phyloP scores from a whole-genome alignment of 1,284 basidiomycete genomes.

The Malassezia brasiliensis region DNA sequence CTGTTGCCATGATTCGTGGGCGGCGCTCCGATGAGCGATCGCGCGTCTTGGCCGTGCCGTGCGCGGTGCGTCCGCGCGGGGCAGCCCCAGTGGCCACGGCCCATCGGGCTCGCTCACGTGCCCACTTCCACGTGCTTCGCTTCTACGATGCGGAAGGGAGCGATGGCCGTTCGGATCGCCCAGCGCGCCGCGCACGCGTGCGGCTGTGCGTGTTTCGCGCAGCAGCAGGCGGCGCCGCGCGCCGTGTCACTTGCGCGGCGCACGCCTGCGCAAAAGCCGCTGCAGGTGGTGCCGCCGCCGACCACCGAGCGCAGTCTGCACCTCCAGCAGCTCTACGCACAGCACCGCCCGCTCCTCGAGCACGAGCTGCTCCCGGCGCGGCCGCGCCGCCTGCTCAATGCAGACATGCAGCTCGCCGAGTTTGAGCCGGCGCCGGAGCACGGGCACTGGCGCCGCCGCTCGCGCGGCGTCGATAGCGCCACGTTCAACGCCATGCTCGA shows the following conservation, averaged over 20 bases:
- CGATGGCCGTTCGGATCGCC: not conserved
- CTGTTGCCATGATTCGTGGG: slow-evolving; percentile 10
- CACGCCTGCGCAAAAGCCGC: not conserved
- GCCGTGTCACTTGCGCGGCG: not conserved
- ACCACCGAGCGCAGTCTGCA: slow-evolving; percentile 12
- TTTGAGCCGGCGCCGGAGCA: not conserved
- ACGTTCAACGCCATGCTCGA: slow-evolving; percentile 13
- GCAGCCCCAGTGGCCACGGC: not conserved
- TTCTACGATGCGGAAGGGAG: slow-evolving; percentile 4
- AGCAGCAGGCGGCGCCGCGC: too few species aligned
- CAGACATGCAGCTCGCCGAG: slow-evolving; percentile 2
- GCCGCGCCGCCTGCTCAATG: slow-evolving; percentile 1
- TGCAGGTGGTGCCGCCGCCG: slow-evolving; percentile 13
- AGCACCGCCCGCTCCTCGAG: slow-evolving; percentile 17
- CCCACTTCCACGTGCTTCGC: not conserved
- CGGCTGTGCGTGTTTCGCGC: too few species aligned
- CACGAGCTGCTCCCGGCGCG: slow-evolving; percentile 15
- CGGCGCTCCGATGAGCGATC: not conserved
- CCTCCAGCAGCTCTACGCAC: slow-evolving; percentile 16
- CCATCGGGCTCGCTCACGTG: not conserved
- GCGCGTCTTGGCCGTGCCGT: too few species aligned
- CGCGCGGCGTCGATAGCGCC: slow-evolving; percentile 10
- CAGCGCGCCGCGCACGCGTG: not conserved
- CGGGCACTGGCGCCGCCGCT: slow-evolving; percentile 10
- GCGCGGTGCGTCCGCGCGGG: not conserved